Base-by-base conservation (phyloP, 2,329 filamentous ascomycete genomes). In the Colletotrichum incanum region DNA sequence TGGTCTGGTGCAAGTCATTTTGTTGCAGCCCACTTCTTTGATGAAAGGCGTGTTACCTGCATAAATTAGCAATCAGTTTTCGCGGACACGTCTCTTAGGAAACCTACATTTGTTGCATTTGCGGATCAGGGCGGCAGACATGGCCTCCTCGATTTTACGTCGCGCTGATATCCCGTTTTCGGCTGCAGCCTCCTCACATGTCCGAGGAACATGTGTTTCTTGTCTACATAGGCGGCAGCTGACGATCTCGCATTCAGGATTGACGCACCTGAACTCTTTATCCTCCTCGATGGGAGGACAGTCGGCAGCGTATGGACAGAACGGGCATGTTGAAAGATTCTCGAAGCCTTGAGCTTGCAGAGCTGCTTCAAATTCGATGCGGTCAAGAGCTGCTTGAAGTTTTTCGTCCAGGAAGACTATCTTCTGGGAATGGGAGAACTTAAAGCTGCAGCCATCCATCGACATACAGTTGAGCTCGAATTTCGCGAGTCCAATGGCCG, bases 21-120 rank as follows among this genome's bases (percentile, higher is more conserved):
- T 95, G 83, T 97, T 97, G 84, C 94, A 97, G 3, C 94, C 94
- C 41, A 84, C 80, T 43, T 92, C 88, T 78, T 97, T 97, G 79
- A 97, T 88, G 76, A 96, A 96, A 0, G 91, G 90, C n/a, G 90
- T 89, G n/a, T 86, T 84, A 81, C 93, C 86, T 88, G 28, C 1
- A 37, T 16, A 45, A 8, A 26, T 7, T 66, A 28, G 16, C 34
- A 14, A 34, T 63, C 54, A 34, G n/a, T n/a, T 12, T 41, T 20
- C 18, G 11, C 11, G 11, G 37, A 39, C 37, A 39, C 37, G 37
- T 39, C 37, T 39, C 37, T 39, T 39, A 39, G 54, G 20, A 20
- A 12, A 78, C 80, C 77, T 77, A 84, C 89, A 91, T 74, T 87
- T 87, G 76, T 94, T 94, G 85, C 94, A 97, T 37, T 85, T 90